Base-by-base conservation (phyloP, 495 filamentous ascomycete genomes). In the Aspergillus sparsus region DNA sequence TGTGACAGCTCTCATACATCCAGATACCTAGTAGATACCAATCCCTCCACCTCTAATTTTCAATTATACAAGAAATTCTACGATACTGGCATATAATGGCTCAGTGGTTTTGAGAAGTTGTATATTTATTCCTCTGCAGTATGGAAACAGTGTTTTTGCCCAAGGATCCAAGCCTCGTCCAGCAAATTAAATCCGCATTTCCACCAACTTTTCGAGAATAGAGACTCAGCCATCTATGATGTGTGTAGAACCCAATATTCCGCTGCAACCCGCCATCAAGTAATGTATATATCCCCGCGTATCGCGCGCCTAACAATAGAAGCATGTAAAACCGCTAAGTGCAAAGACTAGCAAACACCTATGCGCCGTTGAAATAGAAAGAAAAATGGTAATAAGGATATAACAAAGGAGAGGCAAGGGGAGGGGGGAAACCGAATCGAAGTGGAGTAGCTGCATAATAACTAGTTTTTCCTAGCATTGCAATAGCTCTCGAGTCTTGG, bases 341-440 rank as follows among this genome's bases (percentile, higher is more conserved):
- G 62, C 47, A 59, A 64, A 69, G 47, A 69, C 65, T 61, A 68
- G 60, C 57, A 75, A 69, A 74, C 75, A 73, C 76, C 71, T 75
- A 71, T 74, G 76, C 76, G 74, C 62, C 60, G 55, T 70, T 60
- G 44, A 62, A 59, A 66, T 18, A 57, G 62, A 56, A 12, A 66
- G 58, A 62, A 57, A 63, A 56, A 13, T 65, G 58, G 60, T 60
- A 31, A 58, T 58, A 64, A 55, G 42, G 67, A 62, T 33, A 36
- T n/a, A 66, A 62, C 32, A 27, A 60, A 70, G 62, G 56, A 59
- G 44, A 51, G 37, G 50, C 55, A 42, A 49, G 44, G 27, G 49
- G 50, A 50, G 27, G 49, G 50, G 35, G 45, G 36, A 49, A 53
- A 58, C 39, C 46, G 54, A 55, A 36, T 51, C 58, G 34, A 12